Conservation (phyloP, 2,329 filamentous ascomycete species). For the Sporothrix brunneoviolacea region DNA sequence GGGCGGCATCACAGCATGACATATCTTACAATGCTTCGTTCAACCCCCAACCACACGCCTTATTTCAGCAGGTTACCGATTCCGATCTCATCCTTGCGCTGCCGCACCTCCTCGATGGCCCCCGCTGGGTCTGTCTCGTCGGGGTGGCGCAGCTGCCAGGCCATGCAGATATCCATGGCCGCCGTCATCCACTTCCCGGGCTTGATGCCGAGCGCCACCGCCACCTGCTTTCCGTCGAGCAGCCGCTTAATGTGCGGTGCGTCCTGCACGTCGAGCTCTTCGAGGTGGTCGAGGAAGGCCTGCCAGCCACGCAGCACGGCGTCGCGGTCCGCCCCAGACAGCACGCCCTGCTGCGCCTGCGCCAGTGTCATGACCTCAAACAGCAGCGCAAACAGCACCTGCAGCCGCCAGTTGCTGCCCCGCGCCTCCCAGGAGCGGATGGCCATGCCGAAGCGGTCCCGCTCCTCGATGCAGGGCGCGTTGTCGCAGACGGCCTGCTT, state of each 20-base stretch:
- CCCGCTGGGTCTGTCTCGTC: constrained; percentile 50
- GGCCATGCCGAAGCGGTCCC: constrained; percentile 66
- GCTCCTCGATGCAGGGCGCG: constrained; percentile 39
- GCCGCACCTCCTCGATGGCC: constrained; percentile 54
- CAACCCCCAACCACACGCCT: not conserved
- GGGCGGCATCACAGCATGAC: too few relatives aligned
- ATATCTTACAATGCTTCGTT: too few relatives aligned
- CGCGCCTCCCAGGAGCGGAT: constrained; percentile 63
- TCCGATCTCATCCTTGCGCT: constrained; percentile 45
- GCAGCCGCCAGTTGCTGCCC: constrained; percentile 60
- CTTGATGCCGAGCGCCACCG: constrained; percentile 58
- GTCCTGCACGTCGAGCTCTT: constrained; percentile 49
- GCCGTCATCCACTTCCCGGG: constrained; percentile 79
- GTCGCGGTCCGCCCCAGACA: constrained; percentile 32
- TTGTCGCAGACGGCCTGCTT: constrained; percentile 47
- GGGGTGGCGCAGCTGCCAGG: constrained; percentile 84
- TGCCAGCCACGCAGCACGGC: constrained; percentile 46
- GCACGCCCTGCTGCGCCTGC: constrained; percentile 7
- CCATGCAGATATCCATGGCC: constrained; percentile 72
- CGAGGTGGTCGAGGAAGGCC: constrained; percentile 48
- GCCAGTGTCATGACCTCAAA: constrained; percentile 47
- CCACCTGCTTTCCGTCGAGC: constrained; percentile 69
- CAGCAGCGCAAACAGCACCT: constrained; percentile 61
- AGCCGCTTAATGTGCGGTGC: constrained; percentile 53
- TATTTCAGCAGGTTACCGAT: constrained; percentile 24